Base-by-base conservation (phyloP, 2,329 filamentous ascomycete genomes). In the Biscogniauxia mediterranea region DNA sequence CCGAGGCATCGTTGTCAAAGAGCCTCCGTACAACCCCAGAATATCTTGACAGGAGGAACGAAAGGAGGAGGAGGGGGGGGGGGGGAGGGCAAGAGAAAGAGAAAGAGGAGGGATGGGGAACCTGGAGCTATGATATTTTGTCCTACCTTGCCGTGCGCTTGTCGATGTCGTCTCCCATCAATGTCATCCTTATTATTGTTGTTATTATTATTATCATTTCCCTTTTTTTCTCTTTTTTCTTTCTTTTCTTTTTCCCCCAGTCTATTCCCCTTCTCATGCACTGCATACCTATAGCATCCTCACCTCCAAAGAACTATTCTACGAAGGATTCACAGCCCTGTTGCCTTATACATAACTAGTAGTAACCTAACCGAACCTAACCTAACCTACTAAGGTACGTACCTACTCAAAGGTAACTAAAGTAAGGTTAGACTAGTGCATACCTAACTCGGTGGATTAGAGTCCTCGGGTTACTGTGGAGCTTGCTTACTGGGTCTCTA, bases 21-120 rank as follows among this genome's bases (percentile, higher is more conserved):
- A 72, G 70, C 70, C 70, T 72, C 70, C 68, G 68, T 71, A 63
- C 64, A 54, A 72, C 68, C 67, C 59, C 58, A 65, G 46, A 58
- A 13, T 6, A 62, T 60, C 55, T 53, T 46, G 38, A 46, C 32
- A 46, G 38, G 38, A 46, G 3, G 7, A 32, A 32, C 28, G 28
- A 32, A 32, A 32, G 28, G 28, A 13, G 11, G 7, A 6, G 11
- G 28, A 4, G 3, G 28, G 28, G 28, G 28, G 11, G 28, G 11
- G 7, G 11, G 1, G 28, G 28, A 13, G 28, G 11, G 28, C 3
- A 13, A 32, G 3, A 32, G 28, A 32, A 8, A 32, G 28, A 32
- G 28, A 9, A 13, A 32, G 38, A 42, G 15, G n/a, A n/a, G 15
- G 38, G 38, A 17, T 5, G 13, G 38, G 38, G 38, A 17, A 11